These are phyloP conservation scores for Dothidotthia symphoricarpi DNA, from an alignment of 2,329 filamentous ascomycete genomes.

Conservation along the genomic window DNA sequence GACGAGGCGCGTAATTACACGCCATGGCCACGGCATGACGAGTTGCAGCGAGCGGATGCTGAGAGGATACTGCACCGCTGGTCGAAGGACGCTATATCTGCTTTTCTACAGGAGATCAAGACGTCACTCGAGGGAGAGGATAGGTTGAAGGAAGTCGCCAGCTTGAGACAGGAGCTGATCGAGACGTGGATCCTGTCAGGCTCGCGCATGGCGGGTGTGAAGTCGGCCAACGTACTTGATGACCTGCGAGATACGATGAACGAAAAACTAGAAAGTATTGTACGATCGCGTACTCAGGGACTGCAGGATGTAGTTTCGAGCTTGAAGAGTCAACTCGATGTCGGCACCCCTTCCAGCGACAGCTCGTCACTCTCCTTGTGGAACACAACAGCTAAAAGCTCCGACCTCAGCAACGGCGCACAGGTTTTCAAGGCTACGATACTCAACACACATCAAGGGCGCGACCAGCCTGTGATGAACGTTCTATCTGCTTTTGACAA, in stretches of 20 bases:
- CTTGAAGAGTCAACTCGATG: constrained; percentile 60
- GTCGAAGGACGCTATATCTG: constrained; percentile 41
- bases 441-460: constrained; percentile 68
- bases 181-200: constrained; percentile 73
- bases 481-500: constrained; percentile 64
- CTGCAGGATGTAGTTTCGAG: constrained; percentile 65
- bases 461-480: constrained; percentile 63
- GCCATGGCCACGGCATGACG: constrained; percentile 81
- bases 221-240: constrained; percentile 67
- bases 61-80: constrained; percentile 43
- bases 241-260: constrained; percentile 69
- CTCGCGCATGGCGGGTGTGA: constrained; percentile 62
- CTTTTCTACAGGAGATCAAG: constrained; percentile 58
- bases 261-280: constrained; percentile 60
- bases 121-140: constrained; percentile 58
- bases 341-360: constrained; percentile 50
- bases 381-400: constrained; percentile 62
- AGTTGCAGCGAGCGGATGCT: constrained; percentile 49
- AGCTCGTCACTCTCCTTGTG: constrained; percentile 61
- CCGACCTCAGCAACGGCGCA: constrained; percentile 65
- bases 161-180: constrained; percentile 67
- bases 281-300: constrained; percentile 63
- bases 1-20: constrained; percentile 82
- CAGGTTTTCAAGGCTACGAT: constrained; percentile 67
- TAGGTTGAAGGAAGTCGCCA: constrained; percentile 68